Conservation (phyloP, 805 yeast species). For the Barnettozyma wickerhamii region DNA sequence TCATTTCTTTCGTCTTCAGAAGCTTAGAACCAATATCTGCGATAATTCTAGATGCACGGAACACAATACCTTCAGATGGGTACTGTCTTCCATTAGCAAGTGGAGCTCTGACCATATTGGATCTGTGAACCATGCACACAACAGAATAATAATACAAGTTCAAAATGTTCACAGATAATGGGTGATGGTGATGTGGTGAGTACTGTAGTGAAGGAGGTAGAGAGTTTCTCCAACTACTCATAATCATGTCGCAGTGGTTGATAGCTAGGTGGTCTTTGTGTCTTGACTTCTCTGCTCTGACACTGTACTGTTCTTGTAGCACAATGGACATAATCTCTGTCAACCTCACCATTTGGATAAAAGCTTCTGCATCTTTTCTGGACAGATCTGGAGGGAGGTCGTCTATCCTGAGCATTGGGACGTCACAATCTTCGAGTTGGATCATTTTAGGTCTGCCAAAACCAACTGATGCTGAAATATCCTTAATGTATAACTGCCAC, state of each 20-base stretch:
- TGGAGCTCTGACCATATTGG: constrained; percentile 48
- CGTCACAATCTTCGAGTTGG: constrained; percentile 70
- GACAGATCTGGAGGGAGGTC: constrained; percentile 58
- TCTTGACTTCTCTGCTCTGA: constrained; percentile 54
- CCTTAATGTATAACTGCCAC: constrained; percentile 76
- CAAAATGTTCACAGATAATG: constrained; percentile 51
- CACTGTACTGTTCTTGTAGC: constrained; percentile 64
- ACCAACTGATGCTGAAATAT: constrained; percentile 63
- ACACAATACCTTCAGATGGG: constrained; percentile 55
- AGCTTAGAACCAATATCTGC: constrained; percentile 57
- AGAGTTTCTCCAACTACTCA: constrained; percentile 72
- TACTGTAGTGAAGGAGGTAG: constrained; percentile 62
- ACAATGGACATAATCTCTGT: constrained; percentile 70
- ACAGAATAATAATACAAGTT: constrained; percentile 70
- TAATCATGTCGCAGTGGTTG: constrained; percentile 63
- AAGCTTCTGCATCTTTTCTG: constrained; percentile 49
- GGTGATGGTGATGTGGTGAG: constrained; percentile 45
- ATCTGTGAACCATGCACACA: constrained; percentile 66
- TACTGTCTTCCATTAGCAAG: constrained; percentile 27
- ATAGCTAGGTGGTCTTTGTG: constrained; percentile 40
- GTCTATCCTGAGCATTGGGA: constrained; percentile 60
- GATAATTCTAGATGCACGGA: constrained; percentile 77
- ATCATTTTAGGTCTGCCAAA: constrained; percentile 70
- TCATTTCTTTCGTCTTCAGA: constrained; percentile 43
- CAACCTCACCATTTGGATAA: constrained; percentile 59